Evolutionary conservation across 1,139 yeast genomes (phyloP).

Genomic region (Magnusiomyces paraingens): DNA sequence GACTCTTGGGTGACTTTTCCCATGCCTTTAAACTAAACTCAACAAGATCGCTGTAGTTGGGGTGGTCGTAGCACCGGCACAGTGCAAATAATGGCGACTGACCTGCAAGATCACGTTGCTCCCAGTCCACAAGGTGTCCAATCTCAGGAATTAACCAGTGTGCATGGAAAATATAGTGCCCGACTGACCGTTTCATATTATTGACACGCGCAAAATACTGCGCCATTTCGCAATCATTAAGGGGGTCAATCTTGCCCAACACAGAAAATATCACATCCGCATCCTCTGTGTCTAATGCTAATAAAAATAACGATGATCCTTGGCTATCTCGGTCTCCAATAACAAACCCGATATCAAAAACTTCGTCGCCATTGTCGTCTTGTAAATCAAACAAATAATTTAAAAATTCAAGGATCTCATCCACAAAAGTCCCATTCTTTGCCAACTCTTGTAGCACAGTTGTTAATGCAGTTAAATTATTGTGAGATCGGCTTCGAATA

Average conservation of each 20-base stretch:
- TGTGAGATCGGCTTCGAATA: constrained; percentile 45
- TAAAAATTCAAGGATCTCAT: constrained; percentile 34
- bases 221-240: constrained; percentile 38
- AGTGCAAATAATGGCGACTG: constrained; percentile 78
- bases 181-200: constrained; percentile 49
- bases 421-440: no score
- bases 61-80: constrained; percentile 77
- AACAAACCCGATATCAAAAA: constrained; percentile 61
- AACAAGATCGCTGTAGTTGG: constrained; percentile 50
- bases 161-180: constrained; percentile 68
- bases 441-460: constrained; percentile 22
- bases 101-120: constrained; percentile 52
- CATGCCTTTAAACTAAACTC: constrained; percentile 40
- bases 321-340: constrained; percentile 53
- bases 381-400: constrained; percentile 41
- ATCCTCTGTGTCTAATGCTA: constrained; percentile 54
- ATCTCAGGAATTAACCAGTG: constrained; percentile 46
- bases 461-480: constrained; percentile 60
- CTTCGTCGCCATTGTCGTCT: constrained; percentile 23
- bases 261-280: constrained; percentile 43
- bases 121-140: constrained; percentile 66
- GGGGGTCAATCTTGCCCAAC: constrained; percentile 41
- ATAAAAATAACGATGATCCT: constrained; percentile 51
- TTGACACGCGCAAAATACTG: constrained; percentile 50
- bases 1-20: constrained; percentile 9